These are phyloP conservation scores for Geotrichum reessii DNA, from an alignment of 1,139 yeast genomes.

Conservation along the genomic window DNA sequence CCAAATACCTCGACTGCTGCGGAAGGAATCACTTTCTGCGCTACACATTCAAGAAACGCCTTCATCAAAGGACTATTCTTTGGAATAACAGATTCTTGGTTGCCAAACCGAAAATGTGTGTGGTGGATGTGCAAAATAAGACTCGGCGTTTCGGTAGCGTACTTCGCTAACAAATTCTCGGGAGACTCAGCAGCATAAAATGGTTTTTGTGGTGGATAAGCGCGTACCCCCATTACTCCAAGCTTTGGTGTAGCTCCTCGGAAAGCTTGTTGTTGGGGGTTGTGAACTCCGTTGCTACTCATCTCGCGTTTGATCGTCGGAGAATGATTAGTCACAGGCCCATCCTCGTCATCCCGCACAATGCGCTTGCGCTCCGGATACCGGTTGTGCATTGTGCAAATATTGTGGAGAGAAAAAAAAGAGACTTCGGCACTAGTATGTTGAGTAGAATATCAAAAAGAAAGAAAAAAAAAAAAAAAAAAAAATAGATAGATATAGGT, in stretches of 20 bases:
- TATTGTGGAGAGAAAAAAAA: not conserved
- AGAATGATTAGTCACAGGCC: constrained; percentile 6
- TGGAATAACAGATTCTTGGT: constrained; percentile 73
- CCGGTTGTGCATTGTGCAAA: constrained; percentile 18
- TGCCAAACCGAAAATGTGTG: constrained; percentile 78
- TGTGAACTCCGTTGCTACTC: not conserved
- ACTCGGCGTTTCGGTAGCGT: constrained; percentile 73
- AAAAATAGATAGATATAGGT: too few species aligned
- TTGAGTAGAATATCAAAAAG: not conserved
- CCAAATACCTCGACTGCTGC: constrained; percentile 83
- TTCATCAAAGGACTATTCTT: constrained; percentile 74
- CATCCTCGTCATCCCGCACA: constrained; percentile 31
- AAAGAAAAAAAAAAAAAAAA: too few species aligned
- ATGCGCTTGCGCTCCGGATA: constrained; percentile 30
- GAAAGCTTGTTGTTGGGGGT: constrained; percentile 20
- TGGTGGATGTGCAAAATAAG: constrained; percentile 85
- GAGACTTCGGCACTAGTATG: not conserved
- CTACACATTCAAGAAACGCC: constrained; percentile 65
- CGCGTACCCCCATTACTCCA: not conserved
- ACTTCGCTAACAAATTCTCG: constrained; percentile 70
- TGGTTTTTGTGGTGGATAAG: constrained; percentile 14
- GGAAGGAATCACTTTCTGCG: constrained; percentile 78
- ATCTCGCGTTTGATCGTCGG: not conserved
- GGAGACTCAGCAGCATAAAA: constrained; percentile 45
- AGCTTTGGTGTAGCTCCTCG: not conserved